Evolutionary conservation across 1,139 yeast genomes (phyloP).

Genomic region (Candida sojae): DNA sequence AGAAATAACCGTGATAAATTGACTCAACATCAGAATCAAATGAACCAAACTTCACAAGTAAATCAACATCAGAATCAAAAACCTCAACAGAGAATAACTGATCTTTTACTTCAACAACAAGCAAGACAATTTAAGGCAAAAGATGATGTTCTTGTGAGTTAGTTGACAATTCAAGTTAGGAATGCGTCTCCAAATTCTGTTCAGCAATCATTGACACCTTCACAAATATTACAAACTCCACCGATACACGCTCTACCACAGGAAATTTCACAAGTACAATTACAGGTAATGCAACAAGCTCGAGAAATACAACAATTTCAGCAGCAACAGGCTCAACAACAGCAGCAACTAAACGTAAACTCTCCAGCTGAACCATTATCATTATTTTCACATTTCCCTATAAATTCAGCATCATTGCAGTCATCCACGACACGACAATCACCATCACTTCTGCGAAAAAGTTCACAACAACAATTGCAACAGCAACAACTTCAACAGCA

Average conservation of each 20-base stretch:
- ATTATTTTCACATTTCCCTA: neutral
- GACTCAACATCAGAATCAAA: conserved; percentile 19
- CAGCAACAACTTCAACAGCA: neutral
- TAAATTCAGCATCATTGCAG: neutral
- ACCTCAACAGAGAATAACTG: neutral
- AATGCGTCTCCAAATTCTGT: neutral
- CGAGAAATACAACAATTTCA: no score
- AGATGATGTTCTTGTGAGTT: no score
- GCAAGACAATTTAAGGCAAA: no score
- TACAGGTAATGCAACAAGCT: neutral
- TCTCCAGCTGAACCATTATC: neutral
- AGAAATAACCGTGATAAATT: conserved; percentile 25
- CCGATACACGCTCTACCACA: neutral
- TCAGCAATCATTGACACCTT: neutral
- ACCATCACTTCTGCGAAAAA: neutral
- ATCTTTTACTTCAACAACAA: no score
- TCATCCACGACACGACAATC: neutral
- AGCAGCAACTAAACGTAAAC: neutral
- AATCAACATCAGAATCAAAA: neutral
- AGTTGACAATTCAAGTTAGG: neutral
- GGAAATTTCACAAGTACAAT: neutral
- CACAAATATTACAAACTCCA: neutral
- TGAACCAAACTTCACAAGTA: neutral
- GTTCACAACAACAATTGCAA: neutral
- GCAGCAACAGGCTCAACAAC: conserved; percentile 7